Percentiles rank a stretch among this genome's conserved stretches.
Conservation (phyloP, 495 filamentous ascomycete species). For the Elasticomyces elasticus region DNA sequence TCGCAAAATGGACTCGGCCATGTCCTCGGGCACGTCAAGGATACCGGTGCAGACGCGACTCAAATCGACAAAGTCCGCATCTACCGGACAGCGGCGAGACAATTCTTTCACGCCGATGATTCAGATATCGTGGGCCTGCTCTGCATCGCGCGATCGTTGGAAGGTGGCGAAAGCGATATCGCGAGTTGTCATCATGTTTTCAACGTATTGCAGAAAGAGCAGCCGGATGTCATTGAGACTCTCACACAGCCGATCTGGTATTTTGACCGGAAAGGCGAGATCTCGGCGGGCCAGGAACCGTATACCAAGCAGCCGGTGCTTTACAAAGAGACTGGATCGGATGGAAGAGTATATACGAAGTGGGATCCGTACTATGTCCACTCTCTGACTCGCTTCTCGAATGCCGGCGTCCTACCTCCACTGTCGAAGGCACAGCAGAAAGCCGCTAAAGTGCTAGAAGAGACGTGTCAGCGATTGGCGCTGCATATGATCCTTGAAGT, state of each 20-base stretch:
- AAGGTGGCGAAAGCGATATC: constrained; percentile 78
- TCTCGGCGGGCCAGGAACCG: constrained; percentile 59
- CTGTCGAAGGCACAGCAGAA: constrained; percentile 25
- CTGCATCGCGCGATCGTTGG: constrained; percentile 64
- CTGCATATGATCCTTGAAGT: constrained; percentile 35
- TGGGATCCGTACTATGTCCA: constrained; percentile 33
- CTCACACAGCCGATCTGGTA: constrained; percentile 78
- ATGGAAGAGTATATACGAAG: constrained; percentile 27
- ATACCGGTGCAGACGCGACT: constrained; percentile 70
- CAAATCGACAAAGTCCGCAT: constrained; percentile 78
- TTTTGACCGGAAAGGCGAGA: constrained; percentile 87
- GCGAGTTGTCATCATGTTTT: constrained; percentile 70
- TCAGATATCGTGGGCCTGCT: constrained; percentile 75
- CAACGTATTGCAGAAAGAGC: constrained; percentile 63
- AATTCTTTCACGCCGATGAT: constrained; percentile 77
- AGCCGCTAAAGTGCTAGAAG: constrained; percentile 27
- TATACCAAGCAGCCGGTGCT: constrained; percentile 65
- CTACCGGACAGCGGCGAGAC: constrained; percentile 76
- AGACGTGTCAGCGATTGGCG: constrained; percentile 25
- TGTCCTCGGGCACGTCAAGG: constrained; percentile 83
- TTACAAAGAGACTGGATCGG: constrained; percentile 53
- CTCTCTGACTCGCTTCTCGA: constrained; percentile 29
- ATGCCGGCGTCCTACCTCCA: constrained; percentile 27
- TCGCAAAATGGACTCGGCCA: constrained; percentile 78
- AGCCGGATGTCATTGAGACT: constrained; percentile 66